Evolutionary conservation across 2,329 filamentous ascomycete species (phyloP).

Genomic region (Exophiala lecanii-corni): DNA sequence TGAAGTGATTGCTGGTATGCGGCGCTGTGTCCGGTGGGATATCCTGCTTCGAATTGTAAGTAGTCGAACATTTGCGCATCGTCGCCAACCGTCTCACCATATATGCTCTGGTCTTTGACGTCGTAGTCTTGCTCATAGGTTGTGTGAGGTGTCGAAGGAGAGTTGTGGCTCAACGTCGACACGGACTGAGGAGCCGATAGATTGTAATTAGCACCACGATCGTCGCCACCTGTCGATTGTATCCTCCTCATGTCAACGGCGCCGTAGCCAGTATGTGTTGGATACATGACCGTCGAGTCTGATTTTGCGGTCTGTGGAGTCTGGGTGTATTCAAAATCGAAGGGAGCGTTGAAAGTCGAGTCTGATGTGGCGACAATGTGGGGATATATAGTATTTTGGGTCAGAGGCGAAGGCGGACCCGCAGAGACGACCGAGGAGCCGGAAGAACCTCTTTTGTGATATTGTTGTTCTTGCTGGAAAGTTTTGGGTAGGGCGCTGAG

Average conservation of each 20-base stretch:
- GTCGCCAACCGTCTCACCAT: constrained; percentile 50
- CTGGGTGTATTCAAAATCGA: constrained; percentile 32
- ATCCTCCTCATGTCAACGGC: constrained; percentile 59
- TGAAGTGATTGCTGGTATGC: constrained; percentile 30
- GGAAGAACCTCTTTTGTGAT: constrained; percentile 39
- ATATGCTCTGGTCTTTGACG: constrained; percentile 42
- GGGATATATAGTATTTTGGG: constrained; percentile 34
- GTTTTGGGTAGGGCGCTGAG: constrained; percentile 25
- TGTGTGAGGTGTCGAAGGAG: constrained; percentile 57
- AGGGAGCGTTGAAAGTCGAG: constrained; percentile 39
- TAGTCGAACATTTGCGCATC: constrained; percentile 55
- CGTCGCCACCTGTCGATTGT: constrained; percentile 45
- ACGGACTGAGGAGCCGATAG: constrained; percentile 55
- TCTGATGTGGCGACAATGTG: constrained; percentile 44
- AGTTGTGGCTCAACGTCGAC: constrained; percentile 57
- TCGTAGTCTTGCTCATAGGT: constrained; percentile 50
- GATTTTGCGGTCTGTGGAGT: constrained; percentile 37
- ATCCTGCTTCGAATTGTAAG: constrained; percentile 60
- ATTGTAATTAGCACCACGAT: constrained; percentile 48
- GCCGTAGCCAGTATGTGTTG: constrained; percentile 41
- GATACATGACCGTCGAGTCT: constrained; percentile 52
- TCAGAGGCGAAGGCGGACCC: constrained; percentile 39
- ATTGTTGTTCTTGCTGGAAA: constrained; percentile 25
- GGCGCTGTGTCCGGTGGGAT: constrained; percentile 42
- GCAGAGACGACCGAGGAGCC: constrained; percentile 41